Evolutionary conservation across 163 green algal genomes (phyloP).

Genomic region (Chloromonas sp.): DNA sequence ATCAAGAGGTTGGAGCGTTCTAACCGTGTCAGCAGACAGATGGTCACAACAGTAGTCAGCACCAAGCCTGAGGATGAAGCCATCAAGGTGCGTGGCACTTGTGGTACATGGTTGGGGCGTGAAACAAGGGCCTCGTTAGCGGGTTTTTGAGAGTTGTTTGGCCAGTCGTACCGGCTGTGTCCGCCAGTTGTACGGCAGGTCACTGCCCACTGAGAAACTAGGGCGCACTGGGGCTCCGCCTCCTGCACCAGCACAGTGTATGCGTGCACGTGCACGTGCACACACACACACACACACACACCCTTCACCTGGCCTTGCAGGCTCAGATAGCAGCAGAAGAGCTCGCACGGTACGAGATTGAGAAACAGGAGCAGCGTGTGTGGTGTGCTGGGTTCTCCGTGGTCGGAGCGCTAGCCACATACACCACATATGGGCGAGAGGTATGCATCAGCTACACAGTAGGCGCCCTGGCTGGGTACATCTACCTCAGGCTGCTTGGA

Average conservation of each 20-base stretch:
- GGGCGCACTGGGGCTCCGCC: no score
- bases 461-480: constrained; percentile 64
- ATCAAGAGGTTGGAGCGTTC: constrained; percentile 9
- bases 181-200: no score
- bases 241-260: no score
- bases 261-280: no score
- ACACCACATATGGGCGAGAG: constrained; percentile 51
- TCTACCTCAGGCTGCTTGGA: constrained; percentile 78
- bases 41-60: constrained; percentile 13
- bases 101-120: background rate
- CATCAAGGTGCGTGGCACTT: background rate
- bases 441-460: constrained; percentile 59
- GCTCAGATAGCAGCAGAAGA: constrained; percentile 12
- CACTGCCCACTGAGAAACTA: no score
- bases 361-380: constrained; percentile 10
- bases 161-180: background rate
- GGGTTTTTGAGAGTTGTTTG: no score
- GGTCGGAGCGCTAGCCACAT: constrained; percentile 30
- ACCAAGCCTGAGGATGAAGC: constrained; percentile 4
- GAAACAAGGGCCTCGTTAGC: background rate
- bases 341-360: constrained; percentile 34
- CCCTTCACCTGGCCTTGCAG: background rate
- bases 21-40: background rate
- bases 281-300: no score
- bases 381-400: constrained; percentile 43